A percentile compares a stretch with the other conserved stretches of the same genome.
phyloP scores from a whole-genome alignment of 2,329 filamentous ascomycete genomes.

The Beauveria medogensis region DNA sequence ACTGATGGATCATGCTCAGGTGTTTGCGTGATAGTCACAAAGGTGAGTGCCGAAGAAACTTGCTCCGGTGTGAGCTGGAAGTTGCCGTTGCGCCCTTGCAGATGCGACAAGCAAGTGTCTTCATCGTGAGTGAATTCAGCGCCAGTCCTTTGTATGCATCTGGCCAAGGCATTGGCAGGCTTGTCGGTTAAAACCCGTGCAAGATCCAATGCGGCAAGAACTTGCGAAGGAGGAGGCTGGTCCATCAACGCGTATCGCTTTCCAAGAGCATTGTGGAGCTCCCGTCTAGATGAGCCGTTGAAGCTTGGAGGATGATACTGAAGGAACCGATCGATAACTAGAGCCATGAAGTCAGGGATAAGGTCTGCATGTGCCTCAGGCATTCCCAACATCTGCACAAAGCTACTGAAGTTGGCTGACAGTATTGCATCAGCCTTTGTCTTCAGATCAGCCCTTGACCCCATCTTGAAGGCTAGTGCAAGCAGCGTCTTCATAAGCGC shows the following conservation, averaged over 20 bases:
- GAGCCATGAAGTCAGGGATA: slow-evolving; percentile 61
- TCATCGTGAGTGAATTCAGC: slow-evolving; percentile 66
- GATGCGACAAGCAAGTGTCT: slow-evolving; percentile 51
- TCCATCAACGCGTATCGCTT: slow-evolving; percentile 61
- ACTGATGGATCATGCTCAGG: slow-evolving; percentile 43
- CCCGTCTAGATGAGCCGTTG: slow-evolving; percentile 64
- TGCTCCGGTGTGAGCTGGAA: slow-evolving; percentile 71
- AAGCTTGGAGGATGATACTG: slow-evolving; percentile 82
- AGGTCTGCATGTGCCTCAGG: slow-evolving; percentile 59
- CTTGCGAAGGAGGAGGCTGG: slow-evolving; percentile 57
- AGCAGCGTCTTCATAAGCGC: slow-evolving; percentile 80
- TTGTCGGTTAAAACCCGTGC: slow-evolving; percentile 55
- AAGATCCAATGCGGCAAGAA: slow-evolving; percentile 63
- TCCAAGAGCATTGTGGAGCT: slow-evolving; percentile 57
- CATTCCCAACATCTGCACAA: slow-evolving; percentile 67
- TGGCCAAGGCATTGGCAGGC: slow-evolving; percentile 48
- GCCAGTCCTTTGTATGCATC: slow-evolving; percentile 67
- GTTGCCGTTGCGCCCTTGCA: slow-evolving; percentile 44
- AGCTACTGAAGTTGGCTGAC: slow-evolving; percentile 67
- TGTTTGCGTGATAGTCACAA: slow-evolving; percentile 50
- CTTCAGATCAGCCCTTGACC: slow-evolving; percentile 72
- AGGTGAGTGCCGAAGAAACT: slow-evolving; percentile 70
- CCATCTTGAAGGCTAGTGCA: slow-evolving; percentile 78
- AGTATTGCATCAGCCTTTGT: slow-evolving; percentile 92
- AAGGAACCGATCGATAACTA: slow-evolving; percentile 78